These are phyloP conservation scores for Pestalotiopsis sp. DNA, from an alignment of 2,329 filamentous ascomycete species.

Conservation along the genomic window DNA sequence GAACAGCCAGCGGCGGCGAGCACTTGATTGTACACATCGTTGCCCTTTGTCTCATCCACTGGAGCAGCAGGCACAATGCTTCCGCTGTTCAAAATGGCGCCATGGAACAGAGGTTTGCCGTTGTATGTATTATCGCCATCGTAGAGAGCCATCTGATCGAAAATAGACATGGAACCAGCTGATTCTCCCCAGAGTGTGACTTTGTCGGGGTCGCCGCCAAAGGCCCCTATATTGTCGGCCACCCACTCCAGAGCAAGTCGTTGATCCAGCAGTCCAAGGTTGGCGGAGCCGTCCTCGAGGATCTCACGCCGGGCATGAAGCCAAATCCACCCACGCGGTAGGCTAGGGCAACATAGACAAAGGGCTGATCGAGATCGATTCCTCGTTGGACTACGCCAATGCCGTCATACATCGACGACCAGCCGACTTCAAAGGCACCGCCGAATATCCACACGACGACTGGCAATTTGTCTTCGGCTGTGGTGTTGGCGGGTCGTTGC, in stretches of 20 bases:
- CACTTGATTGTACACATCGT: slow-evolving; percentile 57
- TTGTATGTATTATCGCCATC: slow-evolving; percentile 76
- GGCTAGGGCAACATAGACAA: slow-evolving; percentile 77
- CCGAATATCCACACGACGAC: slow-evolving; percentile 75
- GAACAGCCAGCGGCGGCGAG: slow-evolving; percentile 65
- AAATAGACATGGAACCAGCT: slow-evolving; percentile 72
- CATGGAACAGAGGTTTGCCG: slow-evolving; percentile 73
- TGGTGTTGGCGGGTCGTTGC: slow-evolving; percentile 59
- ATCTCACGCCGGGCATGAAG: slow-evolving; percentile 72
- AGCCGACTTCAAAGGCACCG: slow-evolving; percentile 62
- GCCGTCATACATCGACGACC: slow-evolving; percentile 53
- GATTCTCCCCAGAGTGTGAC: slow-evolving; percentile 81
- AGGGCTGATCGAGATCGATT: slow-evolving; percentile 57
- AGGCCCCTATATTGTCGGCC: slow-evolving; percentile 74
- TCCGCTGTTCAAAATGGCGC: slow-evolving; percentile 36
- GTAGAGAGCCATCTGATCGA: slow-evolving; percentile 76
- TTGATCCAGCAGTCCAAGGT: slow-evolving; percentile 75
- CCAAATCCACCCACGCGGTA: slow-evolving; percentile 78
- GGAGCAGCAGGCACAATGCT: background rate
- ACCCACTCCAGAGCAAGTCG: slow-evolving; percentile 75
- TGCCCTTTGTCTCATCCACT: background rate
- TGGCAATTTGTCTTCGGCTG: slow-evolving; percentile 59
- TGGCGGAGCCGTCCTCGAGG: slow-evolving; percentile 66
- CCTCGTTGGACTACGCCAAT: slow-evolving; percentile 48
- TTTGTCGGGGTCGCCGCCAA: slow-evolving; percentile 74